These are phyloP conservation scores for Triticum timopheevii DNA, from an alignment of 176 grass and related monocot species.

Conservation along the genomic window DNA sequence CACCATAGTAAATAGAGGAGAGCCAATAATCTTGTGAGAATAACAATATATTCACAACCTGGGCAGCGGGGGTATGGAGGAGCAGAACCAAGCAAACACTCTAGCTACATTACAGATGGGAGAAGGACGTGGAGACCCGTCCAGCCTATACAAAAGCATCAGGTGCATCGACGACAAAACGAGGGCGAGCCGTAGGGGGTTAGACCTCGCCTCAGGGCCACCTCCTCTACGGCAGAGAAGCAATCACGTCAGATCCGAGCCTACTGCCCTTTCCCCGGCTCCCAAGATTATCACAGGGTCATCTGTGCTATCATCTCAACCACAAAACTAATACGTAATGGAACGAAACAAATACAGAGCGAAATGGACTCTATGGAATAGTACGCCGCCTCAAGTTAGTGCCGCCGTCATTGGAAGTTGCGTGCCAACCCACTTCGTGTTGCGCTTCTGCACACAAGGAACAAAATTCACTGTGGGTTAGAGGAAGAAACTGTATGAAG, in stretches of 20 bases:
- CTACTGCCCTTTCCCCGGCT: constrained; percentile 38
- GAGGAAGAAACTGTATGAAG: neutral
- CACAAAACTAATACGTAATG: constrained; percentile 52
- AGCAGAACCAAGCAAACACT: constrained; percentile 29
- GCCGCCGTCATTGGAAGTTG: constrained; percentile 62
- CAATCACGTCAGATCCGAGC: constrained; percentile 38
- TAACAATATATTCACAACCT: constrained; percentile 85
- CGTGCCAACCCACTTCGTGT: constrained; percentile 70
- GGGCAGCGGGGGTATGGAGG: constrained; percentile 36
- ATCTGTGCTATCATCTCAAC: constrained; percentile 55
- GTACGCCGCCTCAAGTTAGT: constrained; percentile 48
- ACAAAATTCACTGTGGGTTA: constrained; percentile 1
- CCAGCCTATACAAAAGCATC: constrained; percentile 59
- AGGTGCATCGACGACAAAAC: constrained; percentile 29
- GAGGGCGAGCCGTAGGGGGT: constrained; percentile 19
- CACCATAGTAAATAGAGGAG: neutral
- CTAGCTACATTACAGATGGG: constrained; percentile 39
- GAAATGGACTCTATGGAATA: constrained; percentile 47
- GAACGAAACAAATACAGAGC: constrained; percentile 51
- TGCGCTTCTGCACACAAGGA: constrained; percentile 51
- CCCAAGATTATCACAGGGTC: constrained; percentile 38
- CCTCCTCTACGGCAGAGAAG: constrained; percentile 17
- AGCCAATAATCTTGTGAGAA: constrained; percentile 28
- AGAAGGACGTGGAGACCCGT: constrained; percentile 30
- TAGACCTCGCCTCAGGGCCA: constrained; percentile 32